phyloP scores from a whole-genome alignment of 345 rosid species.

The Mercurialis annua region DNA sequence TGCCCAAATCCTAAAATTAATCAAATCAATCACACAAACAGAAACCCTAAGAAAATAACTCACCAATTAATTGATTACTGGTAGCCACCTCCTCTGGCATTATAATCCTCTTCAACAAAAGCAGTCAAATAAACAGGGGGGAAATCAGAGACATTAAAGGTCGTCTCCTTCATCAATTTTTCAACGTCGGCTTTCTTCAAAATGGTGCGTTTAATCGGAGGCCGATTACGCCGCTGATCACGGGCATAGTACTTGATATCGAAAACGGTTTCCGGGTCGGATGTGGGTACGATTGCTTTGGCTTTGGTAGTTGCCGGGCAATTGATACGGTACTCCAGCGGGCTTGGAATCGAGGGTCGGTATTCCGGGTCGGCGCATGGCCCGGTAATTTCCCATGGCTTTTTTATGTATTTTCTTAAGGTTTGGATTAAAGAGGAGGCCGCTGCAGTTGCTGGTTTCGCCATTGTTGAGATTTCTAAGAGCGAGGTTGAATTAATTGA shows the following conservation, averaged over 20 bases:
- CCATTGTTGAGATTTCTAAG: constrained; percentile 38
- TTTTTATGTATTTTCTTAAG: constrained; percentile 67
- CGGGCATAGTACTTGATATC: constrained; percentile 75
- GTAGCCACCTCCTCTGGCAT: constrained; percentile 65
- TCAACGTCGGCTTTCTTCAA: constrained; percentile 69
- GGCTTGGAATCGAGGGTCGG: constrained; percentile 47
- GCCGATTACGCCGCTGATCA: constrained; percentile 91
- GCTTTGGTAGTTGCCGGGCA: constrained; percentile 68
- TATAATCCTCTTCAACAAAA: constrained; percentile 60
- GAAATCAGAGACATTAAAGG: constrained; percentile 60
- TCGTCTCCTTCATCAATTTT: constrained; percentile 71
- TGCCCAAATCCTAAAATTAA: neutral
- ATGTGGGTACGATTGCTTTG: constrained; percentile 59
- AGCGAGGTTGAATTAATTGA: neutral
- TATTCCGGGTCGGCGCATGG: constrained; percentile 91
- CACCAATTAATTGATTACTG: constrained; percentile 40
- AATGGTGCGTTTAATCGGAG: constrained; percentile 62
- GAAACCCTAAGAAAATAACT: constrained; percentile 3
- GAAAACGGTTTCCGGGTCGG: constrained; percentile 81
- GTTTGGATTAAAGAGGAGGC: constrained; percentile 51
- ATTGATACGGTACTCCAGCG: constrained; percentile 62
- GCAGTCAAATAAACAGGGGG: constrained; percentile 75
- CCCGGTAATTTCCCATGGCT: constrained; percentile 96
- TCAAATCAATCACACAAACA: neutral
- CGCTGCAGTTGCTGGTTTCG: constrained; percentile 51